A percentile compares a stretch with the other conserved stretches of the same genome.
These are phyloP conservation scores for Ciborinia camelliae DNA, from an alignment of 2,329 filamentous ascomycete species.

Conservation along the genomic window DNA sequence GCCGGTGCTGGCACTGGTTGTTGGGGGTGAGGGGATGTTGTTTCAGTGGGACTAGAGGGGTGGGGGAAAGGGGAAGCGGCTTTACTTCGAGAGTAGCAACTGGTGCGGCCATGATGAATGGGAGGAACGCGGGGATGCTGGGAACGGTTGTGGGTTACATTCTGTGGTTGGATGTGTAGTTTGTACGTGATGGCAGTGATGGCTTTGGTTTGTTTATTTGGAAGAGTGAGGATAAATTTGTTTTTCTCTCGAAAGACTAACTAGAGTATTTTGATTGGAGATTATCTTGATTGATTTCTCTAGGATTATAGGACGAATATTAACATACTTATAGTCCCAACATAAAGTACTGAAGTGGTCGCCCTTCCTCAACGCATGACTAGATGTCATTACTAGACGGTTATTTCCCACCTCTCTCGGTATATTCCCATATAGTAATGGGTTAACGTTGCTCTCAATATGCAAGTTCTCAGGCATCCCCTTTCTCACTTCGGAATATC, in stretches of 20 bases:
- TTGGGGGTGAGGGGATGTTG: background rate
- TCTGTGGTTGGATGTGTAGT: background rate
- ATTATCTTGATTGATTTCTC: background rate
- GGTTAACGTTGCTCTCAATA: no score
- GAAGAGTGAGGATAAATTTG: no score
- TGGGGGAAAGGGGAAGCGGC: no score
- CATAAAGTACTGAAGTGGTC: background rate
- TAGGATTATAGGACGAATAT: background rate
- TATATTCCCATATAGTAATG: no score
- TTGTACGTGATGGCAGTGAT: background rate
- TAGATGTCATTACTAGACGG: background rate
- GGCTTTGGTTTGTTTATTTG: background rate
- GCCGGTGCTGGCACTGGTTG: no score
- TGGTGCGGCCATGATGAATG: background rate
- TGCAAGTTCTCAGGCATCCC: no score
- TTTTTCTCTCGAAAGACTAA: no score
- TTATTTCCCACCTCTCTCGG: no score
- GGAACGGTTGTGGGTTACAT: background rate
- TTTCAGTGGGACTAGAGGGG: no score
- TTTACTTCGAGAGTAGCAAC: background rate
- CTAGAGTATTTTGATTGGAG: background rate
- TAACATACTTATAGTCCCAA: background rate
- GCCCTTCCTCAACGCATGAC: no score
- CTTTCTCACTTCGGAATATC: background rate
- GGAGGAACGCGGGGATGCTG: background rate